Evolutionary conservation across 257 asterid genomes (phyloP), one percentile per base, ranked within the genome.

Genomic region (Gentiana macrophylla): DNA sequence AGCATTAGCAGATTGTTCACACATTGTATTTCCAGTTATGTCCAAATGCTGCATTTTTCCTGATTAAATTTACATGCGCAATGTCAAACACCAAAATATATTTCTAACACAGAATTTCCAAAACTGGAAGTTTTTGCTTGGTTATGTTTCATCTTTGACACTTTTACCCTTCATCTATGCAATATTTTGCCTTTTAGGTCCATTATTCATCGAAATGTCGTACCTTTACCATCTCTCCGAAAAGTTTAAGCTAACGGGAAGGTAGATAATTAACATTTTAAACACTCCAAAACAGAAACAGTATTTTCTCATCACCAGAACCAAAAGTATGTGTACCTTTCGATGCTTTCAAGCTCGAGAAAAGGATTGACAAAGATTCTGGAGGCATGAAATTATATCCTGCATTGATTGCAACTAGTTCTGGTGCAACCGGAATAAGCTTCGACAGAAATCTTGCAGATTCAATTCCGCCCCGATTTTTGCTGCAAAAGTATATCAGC

Each of bases 11-110:
- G 55, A 53, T 64, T 59, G 71, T 59, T 66, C 61, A 66, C 75
- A 72, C 8, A 75, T 63, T 56, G 58, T 51, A 61, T 86, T 83
- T 59, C 94, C 94, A 9, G 81, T 60, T 79, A 89, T 77, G 73
- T 89, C 95, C 75, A 89, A 79, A 66, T 65, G 94, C 82, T 83
- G 74, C 60, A 89, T 65, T 61, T 69, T 85, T 55, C 92, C 97
- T 88, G 69, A 57, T 6, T 15, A 67, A 60, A 60, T 47, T 51
- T 61, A 68, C 37, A 58, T 24, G 38, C 53, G 61, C 33, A 5
- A 53, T 32, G 45, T 32, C 56, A 63, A 53, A 38, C 12, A 24
- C 60, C 43, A 48, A 53, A 41, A 45, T 15, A 4, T 32, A 35
- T 38, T 57, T 24, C 24, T 13, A 62, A 41, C 32, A 8, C 45